Conservation (phyloP, 1,139 yeast species). For the Hemisphaericaspora lyxosophila region DNA sequence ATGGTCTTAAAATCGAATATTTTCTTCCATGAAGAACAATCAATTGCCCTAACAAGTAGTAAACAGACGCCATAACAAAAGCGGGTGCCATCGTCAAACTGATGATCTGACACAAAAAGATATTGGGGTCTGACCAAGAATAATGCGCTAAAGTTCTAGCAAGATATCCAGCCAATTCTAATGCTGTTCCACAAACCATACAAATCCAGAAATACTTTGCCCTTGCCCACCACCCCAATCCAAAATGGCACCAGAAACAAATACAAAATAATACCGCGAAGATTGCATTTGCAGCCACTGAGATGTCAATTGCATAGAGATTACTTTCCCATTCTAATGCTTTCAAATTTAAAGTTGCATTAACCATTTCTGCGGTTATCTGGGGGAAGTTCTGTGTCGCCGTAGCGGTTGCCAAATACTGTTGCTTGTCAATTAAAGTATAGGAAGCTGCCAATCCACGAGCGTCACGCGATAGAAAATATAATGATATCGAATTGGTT, state of each 20-base stretch:
- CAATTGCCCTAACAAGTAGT: conserved; percentile 35
- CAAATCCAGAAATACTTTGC: conserved; percentile 75
- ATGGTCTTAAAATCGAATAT: conserved; percentile 29
- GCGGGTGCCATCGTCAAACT: conserved; percentile 41
- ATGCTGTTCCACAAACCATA: conserved; percentile 56
- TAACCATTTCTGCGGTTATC: conserved; percentile 32
- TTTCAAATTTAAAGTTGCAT: conserved; percentile 33
- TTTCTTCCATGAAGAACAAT: conserved; percentile 29
- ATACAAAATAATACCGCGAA: conserved; percentile 23
- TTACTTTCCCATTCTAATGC: conserved; percentile 24
- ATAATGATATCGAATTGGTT: conserved; percentile 14
- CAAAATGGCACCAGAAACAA: conserved; percentile 23
- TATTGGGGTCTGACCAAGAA: conserved; percentile 23
- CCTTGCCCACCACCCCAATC: conserved; percentile 32
- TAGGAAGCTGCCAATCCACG: conserved; percentile 41
- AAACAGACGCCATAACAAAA: conserved; percentile 41
- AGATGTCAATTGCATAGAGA: conserved; percentile 33
- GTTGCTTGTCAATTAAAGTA: conserved; percentile 30
- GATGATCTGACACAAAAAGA: conserved; percentile 35
- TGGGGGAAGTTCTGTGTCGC: conserved; percentile 24
- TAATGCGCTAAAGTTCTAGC: conserved; percentile 53
- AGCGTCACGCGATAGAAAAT: conserved; percentile 12
- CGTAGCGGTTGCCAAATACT: conserved; percentile 41
- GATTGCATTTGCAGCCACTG: conserved; percentile 25
- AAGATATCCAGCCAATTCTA: conserved; percentile 71